phyloP scores from a whole-genome alignment of 2,329 filamentous ascomycete species.

The Thelonectria discophora region DNA sequence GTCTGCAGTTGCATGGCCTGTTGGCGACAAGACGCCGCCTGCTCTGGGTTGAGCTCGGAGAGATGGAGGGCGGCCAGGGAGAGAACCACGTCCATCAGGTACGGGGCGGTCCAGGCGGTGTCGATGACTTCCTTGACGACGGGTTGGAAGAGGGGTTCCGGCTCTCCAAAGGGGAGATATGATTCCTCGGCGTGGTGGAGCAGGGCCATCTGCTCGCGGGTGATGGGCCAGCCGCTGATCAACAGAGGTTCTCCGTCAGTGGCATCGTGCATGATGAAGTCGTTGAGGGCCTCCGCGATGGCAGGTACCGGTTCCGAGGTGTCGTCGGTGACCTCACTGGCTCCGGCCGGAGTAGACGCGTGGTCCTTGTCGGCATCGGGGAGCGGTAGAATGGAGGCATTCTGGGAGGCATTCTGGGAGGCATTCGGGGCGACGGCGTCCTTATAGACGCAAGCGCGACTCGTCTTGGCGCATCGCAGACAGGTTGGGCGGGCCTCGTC shows the following conservation, averaged over 20 bases:
- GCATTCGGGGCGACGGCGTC: not conserved
- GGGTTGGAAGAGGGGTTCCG: not conserved
- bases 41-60: slow-evolving; percentile 8
- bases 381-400: not conserved
- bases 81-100: slow-evolving; percentile 11
- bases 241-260: not conserved
- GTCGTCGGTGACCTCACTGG: not conserved
- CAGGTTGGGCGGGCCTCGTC: slow-evolving; percentile 38
- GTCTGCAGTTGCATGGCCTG: slow-evolving; percentile 21
- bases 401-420: not conserved
- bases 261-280: slow-evolving; percentile 1
- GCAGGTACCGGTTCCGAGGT: not conserved
- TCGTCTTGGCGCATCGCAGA: slow-evolving; percentile 8
- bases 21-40: slow-evolving; percentile 1
- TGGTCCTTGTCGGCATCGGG: not conserved
- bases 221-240: slow-evolving; percentile 9
- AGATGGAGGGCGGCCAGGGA: slow-evolving; percentile 7
- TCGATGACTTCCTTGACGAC: not conserved
- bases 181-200: slow-evolving; percentile 2
- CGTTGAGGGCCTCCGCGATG: slow-evolving; percentile 5
- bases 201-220: slow-evolving; percentile 12
- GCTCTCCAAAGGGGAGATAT: not conserved
- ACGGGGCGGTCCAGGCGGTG: slow-evolving; percentile 14
- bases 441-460: slow-evolving; percentile 3
- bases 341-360: not conserved